Conservation (phyloP, 2,329 filamentous ascomycete genomes). For the Neonectria neomacrospora region DNA sequence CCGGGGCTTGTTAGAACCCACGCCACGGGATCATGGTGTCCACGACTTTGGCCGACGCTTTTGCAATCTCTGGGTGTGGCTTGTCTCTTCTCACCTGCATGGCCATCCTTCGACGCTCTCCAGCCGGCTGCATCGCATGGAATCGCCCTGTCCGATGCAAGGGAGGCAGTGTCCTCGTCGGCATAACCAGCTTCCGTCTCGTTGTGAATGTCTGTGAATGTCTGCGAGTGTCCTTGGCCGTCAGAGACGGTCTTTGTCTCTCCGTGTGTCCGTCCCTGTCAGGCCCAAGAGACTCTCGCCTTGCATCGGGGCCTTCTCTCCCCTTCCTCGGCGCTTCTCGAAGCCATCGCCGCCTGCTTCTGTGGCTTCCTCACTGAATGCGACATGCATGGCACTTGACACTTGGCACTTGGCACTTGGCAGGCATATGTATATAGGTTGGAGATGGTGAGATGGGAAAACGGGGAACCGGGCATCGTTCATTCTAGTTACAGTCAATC, state of each 20-base stretch:
- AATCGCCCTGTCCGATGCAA: background rate
- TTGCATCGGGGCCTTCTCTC: background rate
- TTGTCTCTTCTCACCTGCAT: slow-evolving; percentile 15
- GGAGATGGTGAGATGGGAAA: background rate
- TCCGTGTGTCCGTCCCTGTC: background rate
- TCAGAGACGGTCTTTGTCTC: background rate
- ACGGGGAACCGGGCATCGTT: background rate
- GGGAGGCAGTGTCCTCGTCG: background rate
- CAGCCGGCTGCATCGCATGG: background rate
- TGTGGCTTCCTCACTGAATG: background rate
- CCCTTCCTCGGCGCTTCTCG: background rate
- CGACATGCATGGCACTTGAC: background rate
- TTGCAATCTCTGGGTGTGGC: slow-evolving; percentile 28
- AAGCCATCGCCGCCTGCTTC: background rate
- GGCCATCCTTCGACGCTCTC: background rate
- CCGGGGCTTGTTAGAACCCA: slow-evolving; percentile 26
- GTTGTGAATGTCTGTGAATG: background rate
- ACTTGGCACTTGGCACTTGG: background rate
- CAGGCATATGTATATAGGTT: background rate
- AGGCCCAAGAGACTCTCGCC: background rate
- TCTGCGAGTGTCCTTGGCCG: background rate
- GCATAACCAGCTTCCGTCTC: background rate
- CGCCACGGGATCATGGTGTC: slow-evolving; percentile 33
- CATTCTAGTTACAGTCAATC: background rate
- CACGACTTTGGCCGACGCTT: slow-evolving; percentile 1